Evolutionary conservation across 352 stramenopile genomes (phyloP), one percentile per base, ranked within the genome.

Genomic region (Phytophthora vignae): DNA sequence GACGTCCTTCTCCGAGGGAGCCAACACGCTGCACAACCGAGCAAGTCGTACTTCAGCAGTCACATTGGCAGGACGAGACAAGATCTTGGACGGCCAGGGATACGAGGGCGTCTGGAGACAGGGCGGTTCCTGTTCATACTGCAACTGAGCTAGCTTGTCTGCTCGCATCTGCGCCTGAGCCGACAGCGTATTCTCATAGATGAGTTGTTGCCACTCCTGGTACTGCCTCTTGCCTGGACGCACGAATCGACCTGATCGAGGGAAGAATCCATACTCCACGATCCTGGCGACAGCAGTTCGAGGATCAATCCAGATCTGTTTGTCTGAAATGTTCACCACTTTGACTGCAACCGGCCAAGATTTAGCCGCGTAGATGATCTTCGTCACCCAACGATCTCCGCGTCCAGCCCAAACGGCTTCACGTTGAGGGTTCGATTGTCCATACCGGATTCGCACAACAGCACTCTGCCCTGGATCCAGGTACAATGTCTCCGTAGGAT

Each of bases 241-340:
- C n/a, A n/a, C n/a, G n/a, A n/a, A n/a, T n/a, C n/a, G n/a, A n/a
- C n/a, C n/a, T n/a, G n/a, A n/a, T n/a, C n/a, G n/a, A n/a, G n/a
- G n/a, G n/a, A n/a, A n/a, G n/a, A n/a, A n/a, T n/a, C n/a, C n/a
- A n/a, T n/a, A n/a, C n/a, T n/a, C n/a, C n/a, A n/a, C n/a, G n/a
- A n/a, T n/a, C n/a, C n/a, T n/a, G n/a, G n/a, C n/a, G n/a, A n/a
- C n/a, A n/a, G n/a, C n/a, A n/a, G 12, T 56, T 10, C 10, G 17
- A 3, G 44, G 12, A 17, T 64, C 58, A 15, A 55, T 64, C 42
- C 25, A 55, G 3, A 29, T 14, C 17, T 7, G 12, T 10, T 50
- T 29, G 27, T 38, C 22, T 21, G 58, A 64, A 17, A 64, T 42
- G 27, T 64, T 56, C 1, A 64, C 58, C 15, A 64, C 58, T 33